Evolutionary conservation across 768 basidiomycete species (phyloP), one percentile per base, ranked within the genome.

Genomic region (Amanita phalloides): DNA sequence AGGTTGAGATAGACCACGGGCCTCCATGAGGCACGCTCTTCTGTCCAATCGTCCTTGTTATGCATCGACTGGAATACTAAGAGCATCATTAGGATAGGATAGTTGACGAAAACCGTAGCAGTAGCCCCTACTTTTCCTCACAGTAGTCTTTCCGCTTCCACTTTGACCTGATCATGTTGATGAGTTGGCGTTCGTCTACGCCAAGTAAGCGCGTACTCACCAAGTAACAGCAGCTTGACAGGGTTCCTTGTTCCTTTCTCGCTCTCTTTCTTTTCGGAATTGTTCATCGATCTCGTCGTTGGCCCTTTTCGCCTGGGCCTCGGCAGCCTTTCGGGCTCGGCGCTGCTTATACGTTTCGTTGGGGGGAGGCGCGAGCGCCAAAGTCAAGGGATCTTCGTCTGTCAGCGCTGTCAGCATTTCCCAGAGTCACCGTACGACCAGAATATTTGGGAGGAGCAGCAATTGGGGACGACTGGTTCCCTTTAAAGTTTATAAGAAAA

Each of bases 141-240:
- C 87, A 25, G 86, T 84, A 0, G 84, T 86, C 64, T 90, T 90
- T 30, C 82, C 86, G 59, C 82, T 85, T 69, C 86, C 84, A 54
- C 81, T 83, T 64, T 85, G 84, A 14, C 77, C 76, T 75, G 53
- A 9, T 8, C 10, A 9, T 20, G n/a, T 13, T 35, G 17, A 49
- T 17, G 25, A n/a, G 28, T 20, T n/a, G 36, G 8, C 7, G 35
- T n/a, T 21, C 36, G 20, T 21, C 21, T 17, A 17, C 17, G 17
- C 17, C 2, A 7, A 4, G 35, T 26, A 6, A 23, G 7, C 48
- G 45, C 26, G 36, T 11, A 65, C 70, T 57, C 55, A 68, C 86
- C 86, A 4, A 90, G 74, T 42, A 90, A 71, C 52, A 90, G 68
- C 30, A 90, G 69, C 61, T 86, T 88, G 56, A 89, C 79, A 0